A percentile compares a stretch with the other conserved stretches of the same genome.
These are phyloP conservation scores for Pisolithus tinctorius DNA, from an alignment of 768 basidiomycete genomes.

Conservation along the genomic window DNA sequence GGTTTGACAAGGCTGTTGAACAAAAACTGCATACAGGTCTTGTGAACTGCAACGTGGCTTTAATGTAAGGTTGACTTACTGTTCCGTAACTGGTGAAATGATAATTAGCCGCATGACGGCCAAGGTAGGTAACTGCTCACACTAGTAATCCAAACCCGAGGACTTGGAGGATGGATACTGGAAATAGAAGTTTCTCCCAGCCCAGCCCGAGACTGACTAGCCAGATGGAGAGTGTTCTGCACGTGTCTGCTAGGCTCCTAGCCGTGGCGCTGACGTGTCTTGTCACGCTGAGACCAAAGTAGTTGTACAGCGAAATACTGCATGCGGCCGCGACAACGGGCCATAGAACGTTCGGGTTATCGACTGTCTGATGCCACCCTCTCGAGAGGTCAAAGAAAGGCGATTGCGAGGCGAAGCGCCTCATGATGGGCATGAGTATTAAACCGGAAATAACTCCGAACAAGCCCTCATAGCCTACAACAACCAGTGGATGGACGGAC, in stretches of 20 bases:
- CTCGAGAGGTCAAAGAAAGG: conserved; percentile 83
- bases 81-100: conserved; percentile 67
- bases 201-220: conserved; percentile 81
- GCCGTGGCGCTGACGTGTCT: conserved; percentile 89
- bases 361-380: conserved; percentile 85
- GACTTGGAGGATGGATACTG: conserved; percentile 77
- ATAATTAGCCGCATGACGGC: not conserved
- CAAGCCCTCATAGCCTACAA: conserved; percentile 91
- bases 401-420: conserved; percentile 55
- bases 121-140: conserved; percentile 41
- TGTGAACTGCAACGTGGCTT: conserved; percentile 5
- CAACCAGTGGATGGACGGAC: conserved; percentile 80
- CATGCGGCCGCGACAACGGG: conserved; percentile 65
- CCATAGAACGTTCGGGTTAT: conserved; percentile 65
- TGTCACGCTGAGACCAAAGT: conserved; percentile 90
- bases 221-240: conserved; percentile 96
- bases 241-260: conserved; percentile 88
- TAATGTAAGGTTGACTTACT: conserved; percentile 34
- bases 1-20: conserved; percentile 78
- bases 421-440: conserved; percentile 72
- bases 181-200: conserved; percentile 83
- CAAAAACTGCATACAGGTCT: conserved; percentile 50
- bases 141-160: conserved; percentile 83
- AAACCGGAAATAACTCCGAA: conserved; percentile 83
- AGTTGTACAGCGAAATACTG: conserved; percentile 81